Evolutionary conservation across 202 grass and related monocot genomes (phyloP), one percentile per base, ranked within the genome.

Genomic region (Saccharum hybrid): DNA sequence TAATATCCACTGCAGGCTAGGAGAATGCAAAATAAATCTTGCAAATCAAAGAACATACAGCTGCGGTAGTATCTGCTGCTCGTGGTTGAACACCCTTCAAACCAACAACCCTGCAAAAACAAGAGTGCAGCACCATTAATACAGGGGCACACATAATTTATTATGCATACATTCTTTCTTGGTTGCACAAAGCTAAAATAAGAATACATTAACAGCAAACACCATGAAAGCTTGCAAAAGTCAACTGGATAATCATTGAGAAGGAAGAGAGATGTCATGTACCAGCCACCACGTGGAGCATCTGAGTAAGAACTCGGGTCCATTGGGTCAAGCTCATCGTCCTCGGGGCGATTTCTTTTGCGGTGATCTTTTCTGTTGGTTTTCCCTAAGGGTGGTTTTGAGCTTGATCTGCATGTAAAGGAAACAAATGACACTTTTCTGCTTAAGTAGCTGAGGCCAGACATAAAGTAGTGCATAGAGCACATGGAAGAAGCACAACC

Each of bases 261-360:
- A 59, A 89, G 39, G 60, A 78, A 64, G 28, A 60, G 72, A 63
- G 60, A 77, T 34, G 67, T 59, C 75, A 80, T 78, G 77, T 91
- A 98, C 96, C 96, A 98, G 84, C 96, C 93, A 87, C 93, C 96
- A 5, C 93, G 87, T 79, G 96, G 96, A 91, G 96, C 96, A 86
- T 98, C 96, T 79, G 96, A 98, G 82, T 98, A 98, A 63, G 96
- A 98, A 86, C 93, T 98, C 42, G 96, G 96, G 86, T 98, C 96
- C 96, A 98, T 96, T 8, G 96, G 93, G 63, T 98, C 96, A 85
- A 98, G 86, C 64, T 98, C 96, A 84, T 96, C 96, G 34, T 96
- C 96, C 36, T 98, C 96, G 0, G 81, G 74, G 16, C 66, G 71
- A 16, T 85, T 74, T 86, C 96, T 90, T 90, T 98, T 98, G 12